phyloP scores from a whole-genome alignment of 495 filamentous ascomycete genomes.

The Clavariopsis aquatica region DNA sequence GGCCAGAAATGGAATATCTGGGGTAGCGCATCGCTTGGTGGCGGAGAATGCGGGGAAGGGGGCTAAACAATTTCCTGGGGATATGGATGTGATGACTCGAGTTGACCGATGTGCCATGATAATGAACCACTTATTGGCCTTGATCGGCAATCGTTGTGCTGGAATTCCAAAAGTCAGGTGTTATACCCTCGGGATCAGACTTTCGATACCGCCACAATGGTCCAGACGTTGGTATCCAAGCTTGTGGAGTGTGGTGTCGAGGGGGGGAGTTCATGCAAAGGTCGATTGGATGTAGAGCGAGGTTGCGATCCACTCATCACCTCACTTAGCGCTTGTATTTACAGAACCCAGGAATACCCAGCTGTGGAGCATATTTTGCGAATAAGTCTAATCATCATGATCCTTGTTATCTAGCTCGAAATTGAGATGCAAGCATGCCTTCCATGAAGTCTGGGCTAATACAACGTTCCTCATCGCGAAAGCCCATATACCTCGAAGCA shows the following conservation, averaged over 20 bases:
- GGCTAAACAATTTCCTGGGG: neutral
- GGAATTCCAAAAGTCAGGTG: neutral
- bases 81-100: constrained; percentile 23
- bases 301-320: neutral
- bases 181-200: constrained; percentile 5
- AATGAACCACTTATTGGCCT: neutral
- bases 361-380: neutral
- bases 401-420: neutral
- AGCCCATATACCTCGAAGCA: neutral
- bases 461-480: neutral
- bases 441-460: neutral
- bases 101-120: neutral
- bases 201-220: constrained; percentile 11
- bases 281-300: neutral
- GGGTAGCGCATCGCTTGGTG: constrained; percentile 3
- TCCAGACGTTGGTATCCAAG: neutral
- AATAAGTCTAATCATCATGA: neutral
- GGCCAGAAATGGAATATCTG: neutral
- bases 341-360: neutral
- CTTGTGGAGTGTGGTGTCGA: neutral
- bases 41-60: constrained; percentile 24
- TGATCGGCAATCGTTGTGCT: neutral
- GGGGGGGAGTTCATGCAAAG: neutral
- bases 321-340: neutral
- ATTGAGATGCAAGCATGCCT: neutral